Percentiles rank a stretch among this genome's conserved stretches.
Evolutionary conservation across 2,329 filamentous ascomycete species (phyloP).

Genomic region (Botrytis deweyae): DNA sequence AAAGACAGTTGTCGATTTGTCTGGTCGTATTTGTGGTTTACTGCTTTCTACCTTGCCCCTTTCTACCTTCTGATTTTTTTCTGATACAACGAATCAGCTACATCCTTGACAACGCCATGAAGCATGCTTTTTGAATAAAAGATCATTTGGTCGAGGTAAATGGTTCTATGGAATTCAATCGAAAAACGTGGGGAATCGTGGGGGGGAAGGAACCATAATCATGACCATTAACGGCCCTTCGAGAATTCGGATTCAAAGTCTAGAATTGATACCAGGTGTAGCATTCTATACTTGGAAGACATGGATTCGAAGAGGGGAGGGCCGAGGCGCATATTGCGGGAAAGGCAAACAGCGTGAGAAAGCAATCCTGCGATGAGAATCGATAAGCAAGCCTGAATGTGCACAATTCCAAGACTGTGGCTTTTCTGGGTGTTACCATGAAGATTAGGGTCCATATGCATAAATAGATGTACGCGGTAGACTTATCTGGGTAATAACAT

Average conservation of each 20-base stretch:
- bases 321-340: slow-evolving; percentile 9
- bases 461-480: not conserved
- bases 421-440: not conserved
- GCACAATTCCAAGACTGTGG: slow-evolving; percentile 1
- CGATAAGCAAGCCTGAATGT: not conserved
- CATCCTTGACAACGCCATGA: not conserved
- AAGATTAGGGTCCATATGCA: not conserved
- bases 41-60: not conserved
- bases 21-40: not conserved
- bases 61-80: not conserved
- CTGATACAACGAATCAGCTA: not conserved
- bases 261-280: not conserved
- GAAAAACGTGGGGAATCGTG: slow-evolving; percentile 14
- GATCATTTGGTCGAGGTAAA: too few relatives aligned
- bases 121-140: not conserved
- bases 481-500: not conserved
- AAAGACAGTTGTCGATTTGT: not conserved
- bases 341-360: slow-evolving; percentile 4
- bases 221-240: not conserved
- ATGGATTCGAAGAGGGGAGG: not conserved
- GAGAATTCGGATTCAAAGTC: not conserved
- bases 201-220: not conserved
- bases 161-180: not conserved
- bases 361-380: not conserved
- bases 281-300: not conserved